Conservation (phyloP, 768 basidiomycete species). For the Gloeophyllum trabeum region DNA sequence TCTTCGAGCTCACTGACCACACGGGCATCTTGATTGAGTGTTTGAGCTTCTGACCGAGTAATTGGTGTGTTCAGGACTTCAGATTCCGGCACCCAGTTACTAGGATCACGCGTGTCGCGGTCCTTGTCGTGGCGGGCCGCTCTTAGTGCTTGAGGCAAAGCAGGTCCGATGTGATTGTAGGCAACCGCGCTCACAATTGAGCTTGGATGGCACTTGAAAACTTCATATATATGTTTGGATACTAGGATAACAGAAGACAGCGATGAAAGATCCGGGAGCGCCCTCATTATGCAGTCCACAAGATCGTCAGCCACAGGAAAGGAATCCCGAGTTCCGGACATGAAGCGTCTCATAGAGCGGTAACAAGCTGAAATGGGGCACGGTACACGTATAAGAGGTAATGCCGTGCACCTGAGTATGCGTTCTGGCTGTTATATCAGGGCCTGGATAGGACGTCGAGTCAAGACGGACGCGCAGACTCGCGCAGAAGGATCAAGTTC, state of each 20-base stretch:
- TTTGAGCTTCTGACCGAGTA: conserved; percentile 9
- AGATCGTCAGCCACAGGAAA: conserved; percentile 8
- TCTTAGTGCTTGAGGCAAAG: conserved; percentile 10
- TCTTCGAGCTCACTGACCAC: conserved; percentile 21
- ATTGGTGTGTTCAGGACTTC: conserved; percentile 9
- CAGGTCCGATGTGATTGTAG: conserved; percentile 13
- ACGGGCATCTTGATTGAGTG: conserved; percentile 14
- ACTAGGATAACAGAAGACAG: conserved; percentile 10
- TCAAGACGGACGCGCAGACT: neutral
- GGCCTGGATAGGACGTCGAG: neutral
- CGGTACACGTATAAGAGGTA: no score
- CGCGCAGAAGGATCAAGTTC: neutral
- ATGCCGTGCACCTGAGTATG: neutral
- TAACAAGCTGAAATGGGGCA: no score
- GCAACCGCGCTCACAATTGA: conserved; percentile 12
- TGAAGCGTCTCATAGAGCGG: neutral
- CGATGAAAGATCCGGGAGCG: conserved; percentile 12
- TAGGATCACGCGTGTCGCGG: conserved; percentile 2
- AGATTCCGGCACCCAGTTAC: conserved; percentile 4
- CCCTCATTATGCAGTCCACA: conserved; percentile 12
- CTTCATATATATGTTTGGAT: conserved; percentile 10
- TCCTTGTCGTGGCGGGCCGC: conserved; percentile 4
- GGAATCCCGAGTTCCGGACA: neutral
- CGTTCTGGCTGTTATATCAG: neutral
- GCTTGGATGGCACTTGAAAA: conserved; percentile 12